Evolutionary conservation across 306 rosid species (phyloP).

Genomic region (Argentina anserina): DNA sequence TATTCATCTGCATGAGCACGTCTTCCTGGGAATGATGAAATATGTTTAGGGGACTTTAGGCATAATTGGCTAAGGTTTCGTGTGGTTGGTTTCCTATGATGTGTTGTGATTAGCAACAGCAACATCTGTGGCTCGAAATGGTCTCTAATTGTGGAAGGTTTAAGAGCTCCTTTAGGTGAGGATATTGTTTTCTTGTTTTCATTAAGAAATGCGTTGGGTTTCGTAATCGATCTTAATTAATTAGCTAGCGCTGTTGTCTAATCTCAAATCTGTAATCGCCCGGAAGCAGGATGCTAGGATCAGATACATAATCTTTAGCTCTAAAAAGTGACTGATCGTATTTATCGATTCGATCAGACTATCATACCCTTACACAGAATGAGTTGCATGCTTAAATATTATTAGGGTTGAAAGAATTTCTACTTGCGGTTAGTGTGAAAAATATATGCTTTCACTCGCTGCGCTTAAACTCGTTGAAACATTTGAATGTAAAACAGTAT

Average conservation of each 20-base stretch:
- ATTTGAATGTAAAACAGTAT: too few relatives aligned
- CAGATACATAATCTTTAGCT: background rate
- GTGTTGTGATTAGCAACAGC: background rate
- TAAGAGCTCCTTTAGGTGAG: background rate
- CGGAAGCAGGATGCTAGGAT: background rate
- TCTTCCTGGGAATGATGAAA: slow-evolving; percentile 7
- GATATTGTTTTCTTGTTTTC: background rate
- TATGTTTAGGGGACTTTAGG: background rate
- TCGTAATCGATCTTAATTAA: background rate
- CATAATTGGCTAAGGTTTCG: background rate
- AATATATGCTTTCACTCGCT: background rate
- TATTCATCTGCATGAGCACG: background rate
- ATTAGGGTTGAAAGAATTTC: background rate
- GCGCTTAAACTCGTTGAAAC: background rate
- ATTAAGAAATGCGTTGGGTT: background rate
- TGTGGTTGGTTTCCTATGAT: background rate
- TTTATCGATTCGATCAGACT: background rate
- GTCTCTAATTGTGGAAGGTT: background rate
- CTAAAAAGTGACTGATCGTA: background rate
- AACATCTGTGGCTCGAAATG: background rate
- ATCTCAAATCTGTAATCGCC: background rate
- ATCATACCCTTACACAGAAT: background rate
- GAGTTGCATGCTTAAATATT: background rate
- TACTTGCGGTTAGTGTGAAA: background rate
- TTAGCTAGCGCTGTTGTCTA: background rate